Evolutionary conservation across 2,329 filamentous ascomycete genomes (phyloP).

Genomic region (Thelonectria olida): DNA sequence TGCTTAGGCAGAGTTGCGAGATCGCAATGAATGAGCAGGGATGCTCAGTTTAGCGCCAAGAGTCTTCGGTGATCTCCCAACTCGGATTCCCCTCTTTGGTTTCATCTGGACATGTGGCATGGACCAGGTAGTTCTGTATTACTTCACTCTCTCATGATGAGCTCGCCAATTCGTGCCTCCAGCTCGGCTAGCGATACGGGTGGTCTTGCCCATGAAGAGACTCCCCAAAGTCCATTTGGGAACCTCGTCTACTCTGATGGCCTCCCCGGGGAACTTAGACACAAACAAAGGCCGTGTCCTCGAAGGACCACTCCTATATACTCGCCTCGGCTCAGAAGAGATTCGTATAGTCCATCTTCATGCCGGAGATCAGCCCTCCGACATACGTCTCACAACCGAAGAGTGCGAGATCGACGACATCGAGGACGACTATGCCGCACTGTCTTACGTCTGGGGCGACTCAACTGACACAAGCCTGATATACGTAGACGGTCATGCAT

Average conservation of each 20-base stretch:
- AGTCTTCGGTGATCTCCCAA: too few species aligned
- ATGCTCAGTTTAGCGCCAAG: too few species aligned
- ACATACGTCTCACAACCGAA: not conserved
- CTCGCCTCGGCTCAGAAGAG: not conserved
- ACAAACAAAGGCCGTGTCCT: not conserved
- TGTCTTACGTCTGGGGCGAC: conserved; percentile 4
- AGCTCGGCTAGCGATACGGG: too few species aligned
- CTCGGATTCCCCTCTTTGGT: too few species aligned
- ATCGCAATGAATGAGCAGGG: too few species aligned
- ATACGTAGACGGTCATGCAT: not conserved
- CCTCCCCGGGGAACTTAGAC: not conserved
- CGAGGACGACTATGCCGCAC: not conserved
- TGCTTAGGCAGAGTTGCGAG: too few species aligned
- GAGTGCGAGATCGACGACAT: not conserved
- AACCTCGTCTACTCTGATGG: not conserved
- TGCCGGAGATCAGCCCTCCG: not conserved
- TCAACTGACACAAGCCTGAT: not conserved
- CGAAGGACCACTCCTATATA: not conserved
- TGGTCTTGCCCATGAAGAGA: too few species aligned
- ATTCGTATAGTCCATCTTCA: not conserved
- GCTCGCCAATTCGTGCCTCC: too few species aligned
- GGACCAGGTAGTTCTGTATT: too few species aligned
- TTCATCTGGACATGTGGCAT: too few species aligned
- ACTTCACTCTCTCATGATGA: too few species aligned
- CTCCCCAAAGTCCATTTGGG: not conserved